Evolutionary conservation across 148 eudicot species (phyloP).

Genomic region (Chenopodium suecicum): DNA sequence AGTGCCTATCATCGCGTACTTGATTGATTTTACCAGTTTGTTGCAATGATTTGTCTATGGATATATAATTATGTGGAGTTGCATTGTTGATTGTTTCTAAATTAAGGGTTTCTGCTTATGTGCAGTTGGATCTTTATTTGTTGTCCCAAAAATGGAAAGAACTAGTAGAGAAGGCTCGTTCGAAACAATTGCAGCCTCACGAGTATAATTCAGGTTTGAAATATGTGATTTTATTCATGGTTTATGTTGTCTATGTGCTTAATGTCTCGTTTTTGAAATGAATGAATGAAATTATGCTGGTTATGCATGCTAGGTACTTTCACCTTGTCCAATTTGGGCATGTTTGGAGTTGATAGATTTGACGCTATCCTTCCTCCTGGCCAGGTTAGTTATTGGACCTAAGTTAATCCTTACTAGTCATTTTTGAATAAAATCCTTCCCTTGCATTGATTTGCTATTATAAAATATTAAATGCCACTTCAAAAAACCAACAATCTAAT

Average conservation of each 20-base stretch:
- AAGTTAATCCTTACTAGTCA: background rate
- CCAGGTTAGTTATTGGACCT: slow-evolving; percentile 55
- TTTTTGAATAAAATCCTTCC: background rate
- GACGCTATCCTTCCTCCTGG: slow-evolving; percentile 99
- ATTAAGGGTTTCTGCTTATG: background rate
- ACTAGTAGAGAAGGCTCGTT: slow-evolving; percentile 83
- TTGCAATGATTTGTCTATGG: background rate
- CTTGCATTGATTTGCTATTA: background rate
- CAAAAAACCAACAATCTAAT: background rate
- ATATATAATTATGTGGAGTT: background rate
- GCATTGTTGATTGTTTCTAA: background rate
- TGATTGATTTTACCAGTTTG: no score
- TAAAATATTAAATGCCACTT: no score
- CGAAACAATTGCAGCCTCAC: slow-evolving; percentile 80
- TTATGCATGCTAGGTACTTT: slow-evolving; percentile 63
- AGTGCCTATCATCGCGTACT: background rate
- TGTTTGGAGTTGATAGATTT: slow-evolving; percentile 97
- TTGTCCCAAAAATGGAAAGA: slow-evolving; percentile 94
- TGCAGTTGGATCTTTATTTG: slow-evolving; percentile 90
- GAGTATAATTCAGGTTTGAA: slow-evolving; percentile 80
- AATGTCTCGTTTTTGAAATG: background rate
- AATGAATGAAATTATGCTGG: slow-evolving; percentile 5
- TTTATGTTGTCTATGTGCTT: background rate
- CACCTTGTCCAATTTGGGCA: slow-evolving; percentile 89
- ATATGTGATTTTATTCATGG: background rate